Evolutionary conservation across 306 rosid species (phyloP).

Genomic region (Castanea crenata): DNA sequence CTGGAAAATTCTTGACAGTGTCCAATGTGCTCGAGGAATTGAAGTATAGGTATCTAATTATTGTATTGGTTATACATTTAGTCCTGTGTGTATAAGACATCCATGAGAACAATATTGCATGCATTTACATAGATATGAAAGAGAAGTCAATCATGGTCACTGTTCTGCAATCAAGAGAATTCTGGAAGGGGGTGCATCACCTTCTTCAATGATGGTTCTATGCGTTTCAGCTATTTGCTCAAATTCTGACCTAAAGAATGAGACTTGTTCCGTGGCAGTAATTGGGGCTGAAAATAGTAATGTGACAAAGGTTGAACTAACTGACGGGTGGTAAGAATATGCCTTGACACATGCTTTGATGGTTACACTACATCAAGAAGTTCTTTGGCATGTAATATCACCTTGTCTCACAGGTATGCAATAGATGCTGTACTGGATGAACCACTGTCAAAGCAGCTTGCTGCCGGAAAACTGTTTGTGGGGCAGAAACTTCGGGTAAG

Average conservation of each 20-base stretch:
- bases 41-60: constrained; percentile 70
- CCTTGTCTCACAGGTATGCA: constrained; percentile 67
- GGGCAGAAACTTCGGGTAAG: constrained; percentile 92
- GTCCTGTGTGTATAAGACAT: constrained; percentile 19
- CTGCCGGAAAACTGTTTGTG: constrained; percentile 68
- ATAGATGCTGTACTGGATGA: constrained; percentile 69
- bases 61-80: constrained; percentile 11
- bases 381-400: constrained; percentile 24
- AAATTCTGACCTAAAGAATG: constrained; percentile 37
- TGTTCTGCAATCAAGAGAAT: constrained; percentile 82
- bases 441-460: constrained; percentile 65
- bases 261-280: constrained; percentile 15
- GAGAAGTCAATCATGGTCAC: constrained; percentile 89
- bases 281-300: constrained; percentile 32
- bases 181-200: constrained; percentile 84
- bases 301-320: constrained; percentile 60
- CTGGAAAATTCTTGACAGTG: constrained; percentile 51
- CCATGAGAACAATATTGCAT: constrained; percentile 5
- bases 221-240: constrained; percentile 75
- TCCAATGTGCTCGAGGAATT: constrained; percentile 85
- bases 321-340: constrained; percentile 74
- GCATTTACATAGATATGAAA: constrained; percentile 62
- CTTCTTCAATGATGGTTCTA: constrained; percentile 71
- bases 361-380: constrained; percentile 19
- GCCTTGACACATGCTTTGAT: not conserved